Evolutionary conservation across 2,329 filamentous ascomycete genomes (phyloP).

Genomic region (Aspergillus arachidicola): DNA sequence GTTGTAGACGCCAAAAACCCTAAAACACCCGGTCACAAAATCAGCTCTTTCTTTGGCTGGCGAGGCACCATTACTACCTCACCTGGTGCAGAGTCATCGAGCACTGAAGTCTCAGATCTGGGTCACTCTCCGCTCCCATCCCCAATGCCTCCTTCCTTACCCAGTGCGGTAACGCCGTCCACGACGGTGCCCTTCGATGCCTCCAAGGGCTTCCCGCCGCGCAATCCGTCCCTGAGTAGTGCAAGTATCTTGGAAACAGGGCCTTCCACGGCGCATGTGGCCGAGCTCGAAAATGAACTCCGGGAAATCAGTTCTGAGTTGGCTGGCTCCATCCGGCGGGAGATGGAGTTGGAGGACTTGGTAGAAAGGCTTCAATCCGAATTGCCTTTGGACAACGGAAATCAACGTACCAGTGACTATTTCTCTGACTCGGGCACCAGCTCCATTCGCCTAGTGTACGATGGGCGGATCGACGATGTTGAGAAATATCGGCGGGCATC

Average conservation of each 20-base stretch:
- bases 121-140: constrained; percentile 62
- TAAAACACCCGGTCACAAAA: constrained; percentile 58
- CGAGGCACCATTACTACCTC: constrained; percentile 55
- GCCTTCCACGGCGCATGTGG: constrained; percentile 61
- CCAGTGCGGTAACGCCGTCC: constrained; percentile 37
- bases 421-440: constrained; percentile 95
- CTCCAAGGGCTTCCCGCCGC: constrained; percentile 48
- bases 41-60: constrained; percentile 70
- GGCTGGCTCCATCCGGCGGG: constrained; percentile 86
- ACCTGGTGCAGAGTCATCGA: constrained; percentile 60
- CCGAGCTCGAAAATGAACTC: constrained; percentile 92
- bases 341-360: constrained; percentile 95
- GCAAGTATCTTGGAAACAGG: constrained; percentile 46
- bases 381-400: constrained; percentile 53
- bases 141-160: constrained; percentile 48
- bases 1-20: constrained; percentile 42
- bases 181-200: constrained; percentile 54
- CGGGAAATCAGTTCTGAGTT: constrained; percentile 91
- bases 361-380: constrained; percentile 87
- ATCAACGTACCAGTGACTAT: constrained; percentile 89
- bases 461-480: constrained; percentile 68
- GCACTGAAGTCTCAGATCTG: constrained; percentile 64
- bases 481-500: constrained; percentile 79
- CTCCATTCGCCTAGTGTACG: constrained; percentile 73
- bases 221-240: constrained; percentile 48